Base-by-base conservation (phyloP, 2,329 filamentous ascomycete genomes). In the Penicillium sp. region DNA sequence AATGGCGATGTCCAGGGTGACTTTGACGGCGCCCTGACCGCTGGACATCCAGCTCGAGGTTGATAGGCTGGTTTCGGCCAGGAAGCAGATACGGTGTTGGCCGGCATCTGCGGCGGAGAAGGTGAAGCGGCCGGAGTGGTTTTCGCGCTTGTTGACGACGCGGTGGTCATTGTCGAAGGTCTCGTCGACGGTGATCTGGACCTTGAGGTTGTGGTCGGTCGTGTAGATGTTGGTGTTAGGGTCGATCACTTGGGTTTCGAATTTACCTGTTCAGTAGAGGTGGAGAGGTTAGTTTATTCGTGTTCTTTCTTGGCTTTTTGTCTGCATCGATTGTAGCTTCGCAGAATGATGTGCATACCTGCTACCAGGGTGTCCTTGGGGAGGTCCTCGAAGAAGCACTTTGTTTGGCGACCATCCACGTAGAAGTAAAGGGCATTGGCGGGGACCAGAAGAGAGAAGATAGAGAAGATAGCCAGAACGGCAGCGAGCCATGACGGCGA, bases 311-410 rank as follows among this genome's bases (percentile, higher is more conserved):
- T 1, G 10, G 3, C 12, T 15, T 15, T 5, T 22, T 12, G 24
- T 15, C 15, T 37, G 1, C 35, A 19, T 53, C n/a, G 4, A 22
- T 26, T 17, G 7, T 15, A 22, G 15, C 3, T 7, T 22, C 19
- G 19, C 10, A 24, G n/a, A 9, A n/a, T 22, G 30, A 24, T 7
- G 22, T 44, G 70, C 86, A 65, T 83, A 89, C 88, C 95, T 62
- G 97, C 93, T 59, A 99, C 94, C 61, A 99, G 83, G 15, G 95
- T 98, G 79, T 97, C 94, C 84, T 98, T 97, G 68, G 95, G 93
- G 62, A 99, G 86, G 80, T 98, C 94, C 83, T 99, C 95, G 82
- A 91, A 96, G 88, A 99, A 99, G 82, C 95, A 99, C 82, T 96
- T 97, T 70, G 92, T 90, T 68, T 87, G 83, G 54, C 86, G 86